Conservation (phyloP, 306 rosid genomes). For the Cucurbita moschata region DNA sequence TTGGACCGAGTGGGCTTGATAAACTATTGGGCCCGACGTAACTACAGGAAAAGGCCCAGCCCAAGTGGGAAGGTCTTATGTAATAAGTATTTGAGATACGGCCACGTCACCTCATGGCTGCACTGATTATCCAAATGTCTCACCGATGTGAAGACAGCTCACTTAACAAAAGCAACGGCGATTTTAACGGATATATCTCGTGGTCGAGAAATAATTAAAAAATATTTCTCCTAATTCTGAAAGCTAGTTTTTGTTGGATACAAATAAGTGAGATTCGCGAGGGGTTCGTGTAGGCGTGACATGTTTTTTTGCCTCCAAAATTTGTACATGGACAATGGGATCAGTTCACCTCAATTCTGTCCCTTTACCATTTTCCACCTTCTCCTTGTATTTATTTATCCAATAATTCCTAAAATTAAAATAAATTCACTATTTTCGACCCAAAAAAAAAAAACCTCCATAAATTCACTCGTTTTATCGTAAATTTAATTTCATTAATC, state of each 20-base stretch:
- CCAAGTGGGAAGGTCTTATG: neutral
- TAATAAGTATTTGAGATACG: neutral
- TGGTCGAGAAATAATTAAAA: too few species aligned
- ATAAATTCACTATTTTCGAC: neutral
- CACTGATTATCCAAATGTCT: neutral
- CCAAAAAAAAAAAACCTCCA: too few species aligned
- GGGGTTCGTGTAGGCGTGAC: neutral
- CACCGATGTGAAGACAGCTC: neutral
- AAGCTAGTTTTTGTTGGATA: constrained; percentile 2
- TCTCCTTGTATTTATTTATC: neutral
- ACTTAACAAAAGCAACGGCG: too few species aligned
- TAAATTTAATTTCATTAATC: too few species aligned
- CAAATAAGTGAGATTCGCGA: neutral
- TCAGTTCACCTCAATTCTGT: neutral
- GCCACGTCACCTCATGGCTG: neutral
- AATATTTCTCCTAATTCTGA: neutral
- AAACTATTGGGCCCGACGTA: neutral
- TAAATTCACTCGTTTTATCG: too few species aligned
- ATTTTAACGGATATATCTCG: too few species aligned
- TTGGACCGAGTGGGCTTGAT: neutral
- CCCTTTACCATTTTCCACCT: neutral
- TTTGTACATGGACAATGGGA: neutral
- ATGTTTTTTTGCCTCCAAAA: neutral
- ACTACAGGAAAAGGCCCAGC: neutral
- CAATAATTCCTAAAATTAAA: neutral